Evolutionary conservation across 1,284 basidiomycete species (phyloP), one percentile per base, ranked within the genome.

Genomic region (Cerrena zonata): DNA sequence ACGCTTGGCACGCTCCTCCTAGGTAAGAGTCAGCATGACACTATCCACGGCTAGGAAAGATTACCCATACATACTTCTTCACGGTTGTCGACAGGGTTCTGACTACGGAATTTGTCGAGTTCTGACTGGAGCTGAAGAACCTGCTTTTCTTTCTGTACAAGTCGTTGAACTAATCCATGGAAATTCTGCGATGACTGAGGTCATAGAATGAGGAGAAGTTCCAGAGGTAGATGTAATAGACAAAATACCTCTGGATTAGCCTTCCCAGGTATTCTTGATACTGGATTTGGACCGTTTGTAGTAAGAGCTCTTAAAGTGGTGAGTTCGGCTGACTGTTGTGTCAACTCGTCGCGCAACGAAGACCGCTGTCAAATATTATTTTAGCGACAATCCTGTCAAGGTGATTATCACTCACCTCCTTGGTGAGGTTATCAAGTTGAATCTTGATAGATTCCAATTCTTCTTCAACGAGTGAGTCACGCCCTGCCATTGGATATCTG

Each of bases 91-190:
- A 58, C 63, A 2, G 79, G 79, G 63, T 79, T 80, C 60, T 80
- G 76, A 2, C 72, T 68, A 53, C 78, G 80, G 51, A 81, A 67
- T 25, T 77, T 75, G 54, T 88, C 88, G 5, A 93, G 66, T 58
- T 92, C 88, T 2, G 77, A 74, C 62, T 86, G 84, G 4, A 94
- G 73, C 51, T 85, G 80, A 5, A 82, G 65, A 1, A 91, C 88
- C 64, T 92, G 82, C 62, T 89, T 91, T 69, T 94, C 91, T 65
- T 92, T 93, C 61, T 84, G 79, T 2, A 89, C 79, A 5, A 94
- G 71, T 5, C 89, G 81, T 61, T 91, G 89, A 11, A 93, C 82
- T n/a, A 94, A 65, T 1, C 87, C 88, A 56, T 84, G 79, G 53
- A 90, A 77, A 57, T 77, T 82, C 76, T 86, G 65, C 1, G 25